phyloP scores from a whole-genome alignment of 805 yeast species.

The Teunomyces funiuensis region DNA sequence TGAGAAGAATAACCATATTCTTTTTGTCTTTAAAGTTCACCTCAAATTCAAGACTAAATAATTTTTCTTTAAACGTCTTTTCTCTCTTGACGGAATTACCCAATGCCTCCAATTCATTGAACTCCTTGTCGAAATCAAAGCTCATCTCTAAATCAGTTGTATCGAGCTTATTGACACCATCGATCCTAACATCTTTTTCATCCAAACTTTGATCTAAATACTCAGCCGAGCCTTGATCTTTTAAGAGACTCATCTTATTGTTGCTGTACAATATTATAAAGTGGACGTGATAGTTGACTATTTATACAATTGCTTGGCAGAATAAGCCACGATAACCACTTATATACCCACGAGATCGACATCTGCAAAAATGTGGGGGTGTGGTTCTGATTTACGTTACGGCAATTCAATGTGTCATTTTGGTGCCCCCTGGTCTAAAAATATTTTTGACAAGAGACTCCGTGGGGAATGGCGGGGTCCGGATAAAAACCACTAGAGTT shows the following conservation, averaged over 20 bases:
- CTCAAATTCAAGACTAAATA: constrained; percentile 36
- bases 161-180: constrained; percentile 1
- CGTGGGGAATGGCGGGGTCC: too few relatives aligned
- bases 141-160: constrained; percentile 7
- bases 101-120: constrained; percentile 31
- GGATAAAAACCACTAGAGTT: too few relatives aligned
- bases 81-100: constrained; percentile 29
- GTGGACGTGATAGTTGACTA: not conserved
- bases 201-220: not conserved
- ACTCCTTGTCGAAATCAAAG: constrained; percentile 35
- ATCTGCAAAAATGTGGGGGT: too few relatives aligned
- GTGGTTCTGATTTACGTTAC: too few relatives aligned
- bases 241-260: constrained; percentile 1
- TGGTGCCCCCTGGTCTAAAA: too few relatives aligned
- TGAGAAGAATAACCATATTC: constrained; percentile 31
- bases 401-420: too few relatives aligned
- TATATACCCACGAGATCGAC: too few relatives aligned
- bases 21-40: constrained; percentile 33
- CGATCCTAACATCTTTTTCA: not conserved
- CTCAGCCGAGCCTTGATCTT: not conserved
- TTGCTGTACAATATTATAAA: not conserved
- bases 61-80: constrained; percentile 37
- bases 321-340: not conserved
- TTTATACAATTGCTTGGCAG: not conserved
- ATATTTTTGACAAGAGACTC: too few relatives aligned